Evolutionary conservation across 1,284 basidiomycete species (phyloP).

Genomic region (Ganoderma lingzhi): DNA sequence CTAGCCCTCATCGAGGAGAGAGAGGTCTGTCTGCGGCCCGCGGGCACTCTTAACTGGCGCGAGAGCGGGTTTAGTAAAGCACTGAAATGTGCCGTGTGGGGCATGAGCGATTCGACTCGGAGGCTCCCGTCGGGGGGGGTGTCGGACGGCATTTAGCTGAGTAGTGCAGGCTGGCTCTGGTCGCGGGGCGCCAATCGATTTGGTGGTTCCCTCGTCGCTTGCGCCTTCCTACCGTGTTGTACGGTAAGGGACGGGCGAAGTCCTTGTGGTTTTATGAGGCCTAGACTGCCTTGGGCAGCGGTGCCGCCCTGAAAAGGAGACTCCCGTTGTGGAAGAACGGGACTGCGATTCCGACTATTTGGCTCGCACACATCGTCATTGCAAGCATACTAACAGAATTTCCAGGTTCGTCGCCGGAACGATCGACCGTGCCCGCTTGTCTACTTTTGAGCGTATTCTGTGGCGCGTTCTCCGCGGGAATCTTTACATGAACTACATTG

Average conservation of each 20-base stretch:
- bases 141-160: too few species aligned
- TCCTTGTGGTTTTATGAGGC: not conserved
- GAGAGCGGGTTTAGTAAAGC: too few species aligned
- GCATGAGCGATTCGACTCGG: too few species aligned
- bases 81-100: too few species aligned
- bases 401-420: constrained; percentile 93
- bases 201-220: not conserved
- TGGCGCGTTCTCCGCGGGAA: constrained; percentile 99
- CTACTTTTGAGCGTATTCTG: constrained; percentile 96
- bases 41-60: too few species aligned
- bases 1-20: too few species aligned
- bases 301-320: not conserved
- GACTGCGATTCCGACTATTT: not conserved
- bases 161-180: too few species aligned
- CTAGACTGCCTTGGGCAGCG: not conserved
- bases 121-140: too few species aligned
- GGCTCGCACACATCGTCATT: not conserved
- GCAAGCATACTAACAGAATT: not conserved
- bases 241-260: not conserved
- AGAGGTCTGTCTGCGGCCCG: too few species aligned
- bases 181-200: too few species aligned
- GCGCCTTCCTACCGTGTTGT: not conserved
- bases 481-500: constrained; percentile 99
- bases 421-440: constrained; percentile 91
- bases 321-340: not conserved